Conservation (phyloP, 164 flowering plant genomes). For the Tinospora cordifolia region DNA sequence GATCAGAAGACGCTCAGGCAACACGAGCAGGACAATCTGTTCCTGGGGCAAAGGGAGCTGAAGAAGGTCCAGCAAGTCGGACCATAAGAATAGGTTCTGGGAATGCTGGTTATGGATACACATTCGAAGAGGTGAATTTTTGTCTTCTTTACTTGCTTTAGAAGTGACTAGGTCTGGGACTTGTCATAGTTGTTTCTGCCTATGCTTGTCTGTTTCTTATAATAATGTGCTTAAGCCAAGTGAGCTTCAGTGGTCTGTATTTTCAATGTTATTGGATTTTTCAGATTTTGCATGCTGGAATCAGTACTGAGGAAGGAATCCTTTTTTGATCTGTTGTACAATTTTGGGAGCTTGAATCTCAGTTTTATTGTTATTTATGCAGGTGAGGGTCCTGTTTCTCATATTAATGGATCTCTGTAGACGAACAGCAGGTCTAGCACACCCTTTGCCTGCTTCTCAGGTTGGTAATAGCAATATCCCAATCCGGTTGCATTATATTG, state of each 20-base stretch:
- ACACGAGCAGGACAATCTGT: slow-evolving; percentile 47
- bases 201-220: not conserved
- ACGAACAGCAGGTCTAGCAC: slow-evolving; percentile 60
- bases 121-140: slow-evolving; percentile 77
- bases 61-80: slow-evolving; percentile 63
- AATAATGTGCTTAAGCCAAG: not conserved
- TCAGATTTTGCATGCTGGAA: too few relatives aligned
- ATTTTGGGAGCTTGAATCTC: not conserved
- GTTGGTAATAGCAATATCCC: slow-evolving; percentile 82
- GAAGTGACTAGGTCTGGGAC: not conserved
- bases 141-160: slow-evolving; percentile 5
- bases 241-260: too few relatives aligned
- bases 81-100: slow-evolving; percentile 67
- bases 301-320: not conserved
- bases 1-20: slow-evolving; percentile 56
- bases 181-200: not conserved
- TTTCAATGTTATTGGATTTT: too few relatives aligned
- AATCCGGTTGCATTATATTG: slow-evolving; percentile 90
- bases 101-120: slow-evolving; percentile 99
- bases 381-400: slow-evolving; percentile 94
- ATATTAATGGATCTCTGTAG: slow-evolving; percentile 89
- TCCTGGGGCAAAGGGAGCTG: slow-evolving; percentile 63
- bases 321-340: not conserved
- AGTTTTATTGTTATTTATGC: slow-evolving; percentile 15
- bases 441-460: slow-evolving; percentile 88